Conservation (phyloP, 2,329 filamentous ascomycete species). For the Aureobasidium sp. region DNA sequence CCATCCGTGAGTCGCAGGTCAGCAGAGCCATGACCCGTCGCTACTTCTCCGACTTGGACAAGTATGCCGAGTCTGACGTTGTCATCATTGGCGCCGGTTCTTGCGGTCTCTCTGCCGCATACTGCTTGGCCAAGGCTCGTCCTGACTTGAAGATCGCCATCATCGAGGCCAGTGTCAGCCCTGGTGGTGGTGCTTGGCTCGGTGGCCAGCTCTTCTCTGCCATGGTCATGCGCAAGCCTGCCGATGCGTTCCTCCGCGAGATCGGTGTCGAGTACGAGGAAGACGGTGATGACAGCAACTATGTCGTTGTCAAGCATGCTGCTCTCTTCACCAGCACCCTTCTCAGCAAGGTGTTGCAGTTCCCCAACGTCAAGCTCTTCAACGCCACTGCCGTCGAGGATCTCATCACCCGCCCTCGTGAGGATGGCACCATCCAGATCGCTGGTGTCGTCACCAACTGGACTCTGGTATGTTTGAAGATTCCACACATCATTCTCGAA, state of each 20-base stretch:
- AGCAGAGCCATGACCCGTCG: conserved; percentile 87
- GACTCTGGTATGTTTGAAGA: conserved; percentile 57
- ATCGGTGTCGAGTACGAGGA: conserved; percentile 80
- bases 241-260: conserved; percentile 73
- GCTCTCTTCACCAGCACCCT: conserved; percentile 86
- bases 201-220: conserved; percentile 90
- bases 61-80: conserved; percentile 84
- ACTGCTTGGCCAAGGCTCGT: conserved; percentile 71
- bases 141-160: conserved; percentile 89
- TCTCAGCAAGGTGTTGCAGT: conserved; percentile 68
- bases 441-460: conserved; percentile 93
- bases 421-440: conserved; percentile 52
- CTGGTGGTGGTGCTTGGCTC: conserved; percentile 79
- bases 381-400: conserved; percentile 91
- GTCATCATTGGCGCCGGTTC: conserved; percentile 89
- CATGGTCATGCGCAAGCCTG: conserved; percentile 92
- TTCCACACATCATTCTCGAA: conserved; percentile 28
- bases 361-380: conserved; percentile 93
- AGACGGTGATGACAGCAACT: conserved; percentile 55
- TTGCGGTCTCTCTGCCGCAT: conserved; percentile 77
- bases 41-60: conserved; percentile 85
- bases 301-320: conserved; percentile 89
- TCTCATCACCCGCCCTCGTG: conserved; percentile 67
- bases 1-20: conserved; percentile 86
- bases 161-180: conserved; percentile 78